Conservation (phyloP, 2,329 filamentous ascomycete species). For the Diatrype stigma region DNA sequence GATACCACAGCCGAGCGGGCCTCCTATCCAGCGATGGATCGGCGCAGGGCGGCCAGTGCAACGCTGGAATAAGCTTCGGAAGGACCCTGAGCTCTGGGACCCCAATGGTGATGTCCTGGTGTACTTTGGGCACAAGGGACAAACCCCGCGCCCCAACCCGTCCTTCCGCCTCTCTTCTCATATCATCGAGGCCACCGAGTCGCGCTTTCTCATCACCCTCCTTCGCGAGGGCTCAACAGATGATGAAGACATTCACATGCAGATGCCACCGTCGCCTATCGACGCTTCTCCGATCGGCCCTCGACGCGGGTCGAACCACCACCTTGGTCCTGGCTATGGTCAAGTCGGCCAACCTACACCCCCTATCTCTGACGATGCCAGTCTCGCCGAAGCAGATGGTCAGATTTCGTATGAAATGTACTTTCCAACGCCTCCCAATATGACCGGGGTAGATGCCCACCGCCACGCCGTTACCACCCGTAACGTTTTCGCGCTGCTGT, state of each 20-base stretch:
- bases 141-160: slow-evolving; percentile 41
- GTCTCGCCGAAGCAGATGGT: slow-evolving; percentile 42
- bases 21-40: slow-evolving; percentile 49
- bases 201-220: slow-evolving; percentile 47
- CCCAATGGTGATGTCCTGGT: slow-evolving; percentile 57
- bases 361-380: slow-evolving; percentile 41
- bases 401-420: slow-evolving; percentile 60
- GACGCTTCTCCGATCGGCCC: slow-evolving; percentile 37
- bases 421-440: slow-evolving; percentile 52
- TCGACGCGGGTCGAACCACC: slow-evolving; percentile 24
- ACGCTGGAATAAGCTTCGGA: slow-evolving; percentile 54
- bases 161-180: slow-evolving; percentile 57
- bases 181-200: slow-evolving; percentile 55
- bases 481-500: slow-evolving; percentile 64
- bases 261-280: slow-evolving; percentile 39
- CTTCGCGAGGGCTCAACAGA: slow-evolving; percentile 48
- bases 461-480: slow-evolving; percentile 62
- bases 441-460: slow-evolving; percentile 44
- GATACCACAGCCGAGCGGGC: slow-evolving; percentile 29
- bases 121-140: slow-evolving; percentile 46
- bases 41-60: slow-evolving; percentile 45
- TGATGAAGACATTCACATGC: slow-evolving; percentile 35
- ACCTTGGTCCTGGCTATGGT: slow-evolving; percentile 19
- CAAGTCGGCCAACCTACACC: slow-evolving; percentile 36
- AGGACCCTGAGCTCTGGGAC: slow-evolving; percentile 59